Conservation (phyloP, 192 early-diverging fungal species). For the Chytriomyces hyalinus region DNA sequence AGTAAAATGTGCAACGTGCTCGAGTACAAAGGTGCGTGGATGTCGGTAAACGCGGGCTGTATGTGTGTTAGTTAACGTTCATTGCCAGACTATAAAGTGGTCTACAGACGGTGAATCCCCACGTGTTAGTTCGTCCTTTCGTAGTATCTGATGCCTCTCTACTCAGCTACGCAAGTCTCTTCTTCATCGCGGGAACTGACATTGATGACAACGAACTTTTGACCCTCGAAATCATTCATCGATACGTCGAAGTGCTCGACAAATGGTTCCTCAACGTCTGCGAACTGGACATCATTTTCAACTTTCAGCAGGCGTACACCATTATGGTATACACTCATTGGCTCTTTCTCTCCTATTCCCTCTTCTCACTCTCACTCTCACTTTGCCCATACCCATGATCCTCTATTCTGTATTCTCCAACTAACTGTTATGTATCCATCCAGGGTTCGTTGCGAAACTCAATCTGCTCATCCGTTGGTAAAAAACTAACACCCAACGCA, state of each 20-base stretch:
- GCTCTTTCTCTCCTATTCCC: not conserved
- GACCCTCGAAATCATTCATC: constrained; percentile 91
- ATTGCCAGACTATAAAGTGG: constrained; percentile 68
- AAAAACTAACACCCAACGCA: not conserved
- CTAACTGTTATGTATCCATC: too few species aligned
- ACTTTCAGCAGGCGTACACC: constrained; percentile 79
- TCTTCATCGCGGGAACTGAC: constrained; percentile 90
- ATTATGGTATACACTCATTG: constrained; percentile 45
- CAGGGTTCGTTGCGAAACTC: too few species aligned
- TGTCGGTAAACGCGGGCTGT: not conserved
- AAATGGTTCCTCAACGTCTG: constrained; percentile 96
- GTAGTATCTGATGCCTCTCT: not conserved
- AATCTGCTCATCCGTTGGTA: too few species aligned
- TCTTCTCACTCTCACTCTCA: not conserved
- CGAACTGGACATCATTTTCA: constrained; percentile 96
- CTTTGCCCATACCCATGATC: too few species aligned
- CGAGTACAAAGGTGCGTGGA: constrained; percentile 79
- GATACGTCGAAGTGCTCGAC: constrained; percentile 96
- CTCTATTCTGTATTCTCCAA: too few species aligned
- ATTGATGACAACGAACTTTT: constrained; percentile 92
- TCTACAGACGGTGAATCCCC: constrained; percentile 64
- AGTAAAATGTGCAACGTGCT: constrained; percentile 98
- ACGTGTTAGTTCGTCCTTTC: not conserved
- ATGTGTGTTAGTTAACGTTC: constrained; percentile 26
- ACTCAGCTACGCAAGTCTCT: constrained; percentile 90